phyloP scores from a whole-genome alignment of 306 rosid genomes.

The Sicyos edulis region DNA sequence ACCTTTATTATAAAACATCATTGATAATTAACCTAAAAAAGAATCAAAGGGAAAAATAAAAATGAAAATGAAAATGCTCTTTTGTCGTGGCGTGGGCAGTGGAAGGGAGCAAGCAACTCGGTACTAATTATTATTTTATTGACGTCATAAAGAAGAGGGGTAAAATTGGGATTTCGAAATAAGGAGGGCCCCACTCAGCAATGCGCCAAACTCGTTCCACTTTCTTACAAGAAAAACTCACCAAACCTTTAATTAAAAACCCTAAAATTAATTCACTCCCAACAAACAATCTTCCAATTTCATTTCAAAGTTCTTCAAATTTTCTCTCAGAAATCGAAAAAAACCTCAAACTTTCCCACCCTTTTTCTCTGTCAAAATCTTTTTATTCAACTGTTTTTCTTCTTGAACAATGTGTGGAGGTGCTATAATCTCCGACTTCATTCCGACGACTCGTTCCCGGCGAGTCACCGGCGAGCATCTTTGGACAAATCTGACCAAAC shows the following conservation, averaged over 20 bases:
- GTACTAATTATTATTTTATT: not conserved
- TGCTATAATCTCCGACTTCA: constrained; percentile 88
- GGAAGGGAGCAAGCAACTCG: too few relatives aligned
- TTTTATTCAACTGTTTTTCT: not conserved
- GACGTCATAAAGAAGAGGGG: constrained; percentile 22
- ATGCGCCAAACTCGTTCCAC: not conserved
- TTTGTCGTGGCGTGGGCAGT: not conserved
- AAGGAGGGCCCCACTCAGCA: not conserved
- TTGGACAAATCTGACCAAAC: constrained; percentile 60
- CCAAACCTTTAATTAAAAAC: constrained; percentile 1
- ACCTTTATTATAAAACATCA: too few relatives aligned
- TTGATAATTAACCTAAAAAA: too few relatives aligned
- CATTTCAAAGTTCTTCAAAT: not conserved
- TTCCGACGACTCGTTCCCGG: constrained; percentile 41
- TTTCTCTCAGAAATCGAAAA: constrained; percentile 1
- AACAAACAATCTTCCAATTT: not conserved
- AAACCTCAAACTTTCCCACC: not conserved
- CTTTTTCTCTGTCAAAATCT: constrained; percentile 2
- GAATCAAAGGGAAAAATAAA: not conserved
- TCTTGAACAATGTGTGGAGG: constrained; percentile 77
- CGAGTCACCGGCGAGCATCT: constrained; percentile 53
- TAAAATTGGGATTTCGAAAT: constrained; percentile 25
- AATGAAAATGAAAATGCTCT: not conserved
- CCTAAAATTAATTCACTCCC: not conserved
- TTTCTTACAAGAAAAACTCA: not conserved